These are phyloP conservation scores for Cymbidium sinense DNA, from an alignment of 106 monocot species.

Conservation along the genomic window DNA sequence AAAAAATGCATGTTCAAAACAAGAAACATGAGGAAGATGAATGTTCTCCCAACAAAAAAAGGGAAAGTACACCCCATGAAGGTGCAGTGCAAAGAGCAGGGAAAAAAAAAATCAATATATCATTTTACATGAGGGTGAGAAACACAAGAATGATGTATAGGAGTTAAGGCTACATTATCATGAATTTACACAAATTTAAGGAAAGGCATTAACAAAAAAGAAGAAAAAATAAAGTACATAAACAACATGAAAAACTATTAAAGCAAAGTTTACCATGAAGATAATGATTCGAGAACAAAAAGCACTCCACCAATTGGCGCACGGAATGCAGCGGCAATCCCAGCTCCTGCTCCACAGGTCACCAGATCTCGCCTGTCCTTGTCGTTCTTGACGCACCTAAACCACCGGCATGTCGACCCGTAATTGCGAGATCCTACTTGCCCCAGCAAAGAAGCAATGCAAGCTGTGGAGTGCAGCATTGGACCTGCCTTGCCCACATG, in stretches of 20 bases:
- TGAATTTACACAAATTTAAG: too few relatives aligned
- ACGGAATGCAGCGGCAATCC: conserved; percentile 68
- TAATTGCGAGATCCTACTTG: conserved; percentile 45
- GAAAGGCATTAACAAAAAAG: too few relatives aligned
- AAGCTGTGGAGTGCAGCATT: conserved; percentile 64
- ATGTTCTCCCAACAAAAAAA: background rate
- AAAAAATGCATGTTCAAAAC: background rate
- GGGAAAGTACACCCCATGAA: background rate
- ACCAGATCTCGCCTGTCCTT: conserved; percentile 64
- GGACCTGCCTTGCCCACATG: conserved; percentile 78
- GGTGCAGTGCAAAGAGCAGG: background rate
- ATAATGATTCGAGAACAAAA: conserved; percentile 66
- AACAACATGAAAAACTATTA: background rate
- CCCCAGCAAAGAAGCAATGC: conserved; percentile 67
- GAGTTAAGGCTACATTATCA: too few relatives aligned
- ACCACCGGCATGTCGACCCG: conserved; percentile 36
- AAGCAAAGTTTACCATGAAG: conserved; percentile 42
- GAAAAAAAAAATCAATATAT: background rate
- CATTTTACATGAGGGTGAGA: too few relatives aligned
- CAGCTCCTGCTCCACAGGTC: conserved; percentile 69
- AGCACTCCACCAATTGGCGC: conserved; percentile 79
- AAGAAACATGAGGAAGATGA: background rate
- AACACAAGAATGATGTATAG: too few relatives aligned
- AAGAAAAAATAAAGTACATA: background rate
- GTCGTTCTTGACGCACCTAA: conserved; percentile 63